These are phyloP conservation scores for Cadophora malorum DNA, from an alignment of 2,329 filamentous ascomycete species.

Conservation along the genomic window DNA sequence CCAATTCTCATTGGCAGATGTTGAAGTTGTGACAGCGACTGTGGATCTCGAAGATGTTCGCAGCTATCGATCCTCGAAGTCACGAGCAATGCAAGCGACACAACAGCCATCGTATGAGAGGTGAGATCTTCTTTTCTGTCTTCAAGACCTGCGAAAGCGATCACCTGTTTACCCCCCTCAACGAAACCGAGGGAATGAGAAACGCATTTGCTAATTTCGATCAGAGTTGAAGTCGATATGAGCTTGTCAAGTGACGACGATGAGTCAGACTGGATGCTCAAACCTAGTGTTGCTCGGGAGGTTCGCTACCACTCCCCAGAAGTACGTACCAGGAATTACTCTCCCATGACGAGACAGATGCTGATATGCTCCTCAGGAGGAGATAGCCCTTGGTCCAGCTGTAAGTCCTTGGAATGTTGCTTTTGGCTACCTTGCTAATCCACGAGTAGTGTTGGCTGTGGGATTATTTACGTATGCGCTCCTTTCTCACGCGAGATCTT, in stretches of 20 bases:
- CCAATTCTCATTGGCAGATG: constrained; percentile 3
- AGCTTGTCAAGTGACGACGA: constrained; percentile 3
- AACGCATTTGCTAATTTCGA: too few species aligned
- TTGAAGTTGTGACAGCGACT: constrained; percentile 16
- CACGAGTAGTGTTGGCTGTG: not conserved
- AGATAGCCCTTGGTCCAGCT: not conserved
- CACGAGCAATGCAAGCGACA: constrained; percentile 7
- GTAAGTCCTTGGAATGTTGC: too few species aligned
- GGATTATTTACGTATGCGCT: not conserved
- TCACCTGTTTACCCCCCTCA: too few species aligned
- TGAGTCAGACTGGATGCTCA: not conserved
- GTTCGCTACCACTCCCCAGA: not conserved
- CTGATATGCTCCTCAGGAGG: not conserved
- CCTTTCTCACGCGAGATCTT: not conserved
- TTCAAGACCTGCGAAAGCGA: too few species aligned
- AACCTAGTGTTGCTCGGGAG: not conserved
- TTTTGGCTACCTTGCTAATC: too few species aligned
- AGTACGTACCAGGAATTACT: not conserved
- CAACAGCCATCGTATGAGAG: constrained; percentile 5
- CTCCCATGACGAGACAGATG: too few species aligned
- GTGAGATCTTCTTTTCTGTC: too few species aligned
- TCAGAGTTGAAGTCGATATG: constrained; percentile 1
- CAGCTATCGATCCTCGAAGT: constrained; percentile 4
- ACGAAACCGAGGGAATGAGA: too few species aligned
- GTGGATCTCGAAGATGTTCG: constrained; percentile 19